Base-by-base conservation (phyloP, 2,329 filamentous ascomycete genomes). In the Hymenoscyphus repandus region DNA sequence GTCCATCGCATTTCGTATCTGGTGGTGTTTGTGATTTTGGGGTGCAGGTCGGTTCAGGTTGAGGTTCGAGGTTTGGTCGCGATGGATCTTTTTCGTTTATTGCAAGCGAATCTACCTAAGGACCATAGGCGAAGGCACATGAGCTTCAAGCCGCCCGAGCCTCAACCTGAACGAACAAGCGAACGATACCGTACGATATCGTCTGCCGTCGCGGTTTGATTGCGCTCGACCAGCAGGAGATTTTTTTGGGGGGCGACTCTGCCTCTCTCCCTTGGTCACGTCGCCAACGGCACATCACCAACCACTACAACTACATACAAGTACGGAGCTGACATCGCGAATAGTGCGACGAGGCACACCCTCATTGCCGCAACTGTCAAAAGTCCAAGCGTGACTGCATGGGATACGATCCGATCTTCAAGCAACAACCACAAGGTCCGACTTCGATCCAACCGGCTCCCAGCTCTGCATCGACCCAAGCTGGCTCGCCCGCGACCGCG, bases 331-430 rank as follows among this genome's bases (percentile, higher is more conserved):
- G 51, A 58, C 60, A 49, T 59, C 53, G 56, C 56, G 54, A 61
- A 60, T 68, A 96, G 93, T 99, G 93, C 73, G 93, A 97, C 80
- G 93, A 99, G 76, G 84, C 83, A 54, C 90, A 96, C 70, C 93
- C 93, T 18, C 84, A 86, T 53, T 99, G 93, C 76, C 85, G 90
- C 72, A 90, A 93, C 66, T 93, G 88, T 72, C 85, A 86, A 66
- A 93, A 93, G 69, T 90, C 86, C 60, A 93, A 92, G 72, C 87
- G 88, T 64, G 88, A 92, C 63, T 93, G 88, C 65, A 68, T 90
- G 44, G 88, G 88, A 49, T 93, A 93, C 79, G 88, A 93, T 64
- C 88, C 88, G 34, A 88, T 92, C 64, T 93, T 92, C 73, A 88
- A 90, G 70, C 80, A 80, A 59, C 80, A 85, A 47, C 63, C 65